Evolutionary conservation across 2,329 filamentous ascomycete species (phyloP), one percentile per base, ranked within the genome.

Genomic region (Clonostachys rosea): DNA sequence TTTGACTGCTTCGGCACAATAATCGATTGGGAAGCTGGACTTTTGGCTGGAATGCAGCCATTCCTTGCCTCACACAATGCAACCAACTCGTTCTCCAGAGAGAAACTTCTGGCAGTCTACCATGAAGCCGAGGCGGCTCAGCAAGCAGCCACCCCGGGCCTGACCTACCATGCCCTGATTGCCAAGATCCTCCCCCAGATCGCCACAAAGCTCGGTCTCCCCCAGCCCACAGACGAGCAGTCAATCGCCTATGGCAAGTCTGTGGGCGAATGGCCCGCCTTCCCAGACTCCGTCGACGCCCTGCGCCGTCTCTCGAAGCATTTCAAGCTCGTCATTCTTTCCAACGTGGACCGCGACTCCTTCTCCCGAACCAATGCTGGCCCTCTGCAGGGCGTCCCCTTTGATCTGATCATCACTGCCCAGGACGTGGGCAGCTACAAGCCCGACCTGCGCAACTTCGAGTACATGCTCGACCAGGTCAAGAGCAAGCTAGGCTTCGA

Each of bases 1-100:
- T 91, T 92, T 65, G 88, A 94, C 63, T 82, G 87, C 68, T 92
- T 89, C 62, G 87, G 87, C 61, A 92, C 89, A 1, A 74, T 92
- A 2, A 82, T 91, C 48, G 86, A 92, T 69, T 90, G 86, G 87
- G 85, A 91, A 64, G 63, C 70, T 4, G 86, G 86, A 44, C 76
- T 89, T 46, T 60, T 79, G 41, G 52, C 65, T 3, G 73, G 76
- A 4, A 71, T 91, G 5, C 61, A 67, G 37, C 72, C 79, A 1
- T 60, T 80, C 12, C 65, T 80, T 34, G 59, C 72, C 30, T 44
- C 52, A 6, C 56, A 56, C 48, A 49, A 51, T 13, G 48, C 52
- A 13, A 4, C 24, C 11, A 18, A 39, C 16, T 46, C 63, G 1
- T 59, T 67, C 47, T 59, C 61, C 37, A 60, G 67, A 20, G 53